phyloP scores from a whole-genome alignment of 2,329 filamentous ascomycete species.

The Fusarium fracticaudum region DNA sequence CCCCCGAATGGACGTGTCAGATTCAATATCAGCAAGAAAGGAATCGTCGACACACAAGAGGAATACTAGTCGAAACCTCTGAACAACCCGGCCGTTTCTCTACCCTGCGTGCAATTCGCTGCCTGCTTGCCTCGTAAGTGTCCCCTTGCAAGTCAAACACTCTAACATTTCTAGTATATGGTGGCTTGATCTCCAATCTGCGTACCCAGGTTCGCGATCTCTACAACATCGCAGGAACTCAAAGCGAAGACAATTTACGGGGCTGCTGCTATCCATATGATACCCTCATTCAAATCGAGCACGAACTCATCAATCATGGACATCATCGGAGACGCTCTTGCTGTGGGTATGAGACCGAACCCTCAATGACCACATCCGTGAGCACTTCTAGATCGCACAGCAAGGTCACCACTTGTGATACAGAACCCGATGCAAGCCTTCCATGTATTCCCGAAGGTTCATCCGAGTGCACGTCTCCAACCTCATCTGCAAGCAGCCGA shows the following conservation, averaged over 20 bases:
- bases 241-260: conserved; percentile 35
- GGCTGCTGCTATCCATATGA: conserved; percentile 44
- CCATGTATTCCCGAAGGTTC: conserved; percentile 31
- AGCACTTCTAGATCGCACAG: conserved; percentile 2
- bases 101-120: neutral
- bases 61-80: neutral
- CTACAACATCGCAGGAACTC: conserved; percentile 46
- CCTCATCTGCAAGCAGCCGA: conserved; percentile 1
- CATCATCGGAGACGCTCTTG: conserved; percentile 11
- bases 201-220: conserved; percentile 46
- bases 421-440: conserved; percentile 5
- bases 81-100: neutral
- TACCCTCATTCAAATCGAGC: conserved; percentile 44
- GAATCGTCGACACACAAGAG: neutral
- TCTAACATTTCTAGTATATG: conserved; percentile 43
- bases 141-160: neutral
- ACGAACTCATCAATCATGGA: conserved; percentile 48
- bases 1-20: neutral
- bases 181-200: conserved; percentile 41
- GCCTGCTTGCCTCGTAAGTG: conserved; percentile 43
- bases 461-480: conserved; percentile 9
- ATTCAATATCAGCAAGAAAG: neutral
- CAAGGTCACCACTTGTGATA: neutral
- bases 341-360: conserved; percentile 30
- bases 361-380: conserved; percentile 37